Percentiles rank a stretch among this genome's conserved stretches.
Conservation (phyloP, 1,139 yeast genomes). For the Yamadazyma mexicana region DNA sequence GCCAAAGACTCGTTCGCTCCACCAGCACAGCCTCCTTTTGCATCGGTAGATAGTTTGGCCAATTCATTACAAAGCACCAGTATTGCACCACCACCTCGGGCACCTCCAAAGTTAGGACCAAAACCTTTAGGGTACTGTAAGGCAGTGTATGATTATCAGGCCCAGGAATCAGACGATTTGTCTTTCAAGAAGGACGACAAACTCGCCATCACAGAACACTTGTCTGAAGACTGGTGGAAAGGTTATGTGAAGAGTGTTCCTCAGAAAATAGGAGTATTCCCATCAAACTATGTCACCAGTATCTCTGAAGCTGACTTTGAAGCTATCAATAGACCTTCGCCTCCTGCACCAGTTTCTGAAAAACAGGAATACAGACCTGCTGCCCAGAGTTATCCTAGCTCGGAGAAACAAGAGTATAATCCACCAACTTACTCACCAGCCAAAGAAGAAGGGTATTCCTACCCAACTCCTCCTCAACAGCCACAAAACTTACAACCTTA, state of each 20-base stretch:
- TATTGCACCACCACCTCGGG: slow-evolving; percentile 18
- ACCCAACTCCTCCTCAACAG: slow-evolving; percentile 11
- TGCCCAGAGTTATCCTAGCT: not conserved
- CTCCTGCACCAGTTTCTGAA: slow-evolving; percentile 14
- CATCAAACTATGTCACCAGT: slow-evolving; percentile 75
- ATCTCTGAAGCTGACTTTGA: slow-evolving; percentile 39
- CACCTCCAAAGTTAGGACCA: slow-evolving; percentile 15
- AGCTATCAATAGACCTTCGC: not conserved
- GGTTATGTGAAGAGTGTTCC: slow-evolving; percentile 54
- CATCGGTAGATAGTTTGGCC: slow-evolving; percentile 6
- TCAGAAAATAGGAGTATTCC: slow-evolving; percentile 77
- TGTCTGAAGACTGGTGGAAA: slow-evolving; percentile 90
- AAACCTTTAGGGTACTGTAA: slow-evolving; percentile 46
- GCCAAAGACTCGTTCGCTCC: not conserved
- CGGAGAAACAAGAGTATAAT: slow-evolving; percentile 11
- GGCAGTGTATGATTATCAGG: slow-evolving; percentile 68
- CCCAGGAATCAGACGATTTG: slow-evolving; percentile 74
- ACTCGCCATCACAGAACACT: slow-evolving; percentile 67
- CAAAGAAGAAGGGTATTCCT: slow-evolving; percentile 8
- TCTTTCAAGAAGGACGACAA: slow-evolving; percentile 64
- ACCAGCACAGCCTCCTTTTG: slow-evolving; percentile 3
- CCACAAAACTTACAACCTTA: slow-evolving; percentile 4
- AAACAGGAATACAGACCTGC: slow-evolving; percentile 19
- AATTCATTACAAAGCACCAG: slow-evolving; percentile 24
- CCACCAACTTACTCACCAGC: slow-evolving; percentile 16